Conservation (phyloP, 1,284 basidiomycete genomes). For the Rugosomyces carneus region DNA sequence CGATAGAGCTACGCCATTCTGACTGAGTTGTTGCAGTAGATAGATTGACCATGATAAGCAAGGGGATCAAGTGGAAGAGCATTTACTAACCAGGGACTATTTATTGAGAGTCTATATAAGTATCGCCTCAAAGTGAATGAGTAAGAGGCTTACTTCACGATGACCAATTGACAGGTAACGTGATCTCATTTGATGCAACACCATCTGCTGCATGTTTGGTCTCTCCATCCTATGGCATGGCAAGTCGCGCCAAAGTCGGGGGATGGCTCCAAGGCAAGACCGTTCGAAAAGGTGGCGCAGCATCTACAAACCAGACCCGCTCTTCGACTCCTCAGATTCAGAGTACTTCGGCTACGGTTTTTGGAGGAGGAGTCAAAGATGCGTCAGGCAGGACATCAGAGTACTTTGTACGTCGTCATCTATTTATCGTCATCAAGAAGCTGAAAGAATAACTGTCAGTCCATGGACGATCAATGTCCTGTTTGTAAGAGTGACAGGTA, state of each 20-base stretch:
- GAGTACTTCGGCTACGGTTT: slow-evolving; percentile 64
- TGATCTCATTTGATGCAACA: background rate
- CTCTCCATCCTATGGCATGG: slow-evolving; percentile 18
- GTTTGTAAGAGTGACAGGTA: slow-evolving; percentile 97
- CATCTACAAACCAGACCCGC: slow-evolving; percentile 45
- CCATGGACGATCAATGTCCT: slow-evolving; percentile 93
- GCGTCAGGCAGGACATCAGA: slow-evolving; percentile 72
- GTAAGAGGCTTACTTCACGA: background rate
- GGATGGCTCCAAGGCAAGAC: slow-evolving; percentile 69
- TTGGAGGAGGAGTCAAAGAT: slow-evolving; percentile 78
- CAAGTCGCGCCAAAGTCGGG: slow-evolving; percentile 27
- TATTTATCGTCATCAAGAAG: slow-evolving; percentile 4
- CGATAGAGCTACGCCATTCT: slow-evolving; percentile 52
- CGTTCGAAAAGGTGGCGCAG: slow-evolving; percentile 56
- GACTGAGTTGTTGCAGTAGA: slow-evolving; percentile 13
- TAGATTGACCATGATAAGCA: slow-evolving; percentile 3
- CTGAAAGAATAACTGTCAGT: slow-evolving; percentile 39
- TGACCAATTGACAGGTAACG: background rate
- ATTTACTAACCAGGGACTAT: background rate
- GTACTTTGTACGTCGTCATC: slow-evolving; percentile 55
- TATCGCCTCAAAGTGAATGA: background rate
- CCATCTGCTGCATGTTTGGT: background rate
- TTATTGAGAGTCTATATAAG: background rate
- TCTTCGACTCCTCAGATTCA: slow-evolving; percentile 65
- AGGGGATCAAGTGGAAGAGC: background rate